A percentile compares a stretch with the other conserved stretches of the same genome.
Conservation (phyloP, 768 basidiomycete species). For the Lentinus tigrinus region DNA sequence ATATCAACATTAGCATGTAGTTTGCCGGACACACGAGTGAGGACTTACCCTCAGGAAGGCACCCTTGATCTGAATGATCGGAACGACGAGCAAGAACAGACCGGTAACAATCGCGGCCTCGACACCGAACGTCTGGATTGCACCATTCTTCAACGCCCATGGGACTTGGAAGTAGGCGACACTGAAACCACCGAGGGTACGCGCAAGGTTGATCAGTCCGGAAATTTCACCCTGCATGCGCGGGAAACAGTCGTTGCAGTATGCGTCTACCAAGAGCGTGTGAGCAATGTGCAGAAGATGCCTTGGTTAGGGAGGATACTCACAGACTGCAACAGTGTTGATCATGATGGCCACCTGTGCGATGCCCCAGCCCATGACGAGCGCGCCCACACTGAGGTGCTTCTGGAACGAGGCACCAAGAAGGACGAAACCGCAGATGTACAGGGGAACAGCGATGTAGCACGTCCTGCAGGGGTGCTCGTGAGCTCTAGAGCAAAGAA, state of each 20-base stretch:
- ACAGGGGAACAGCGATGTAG: conserved; percentile 59
- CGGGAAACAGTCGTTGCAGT: conserved; percentile 51
- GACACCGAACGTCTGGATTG: conserved; percentile 58
- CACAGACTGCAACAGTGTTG: conserved; percentile 61
- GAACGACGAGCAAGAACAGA: conserved; percentile 51
- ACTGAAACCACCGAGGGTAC: conserved; percentile 58
- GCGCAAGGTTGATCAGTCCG: conserved; percentile 55
- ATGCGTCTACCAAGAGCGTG: conserved; percentile 37
- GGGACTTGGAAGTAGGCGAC: conserved; percentile 69
- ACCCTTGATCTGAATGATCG: conserved; percentile 51
- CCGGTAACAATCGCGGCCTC: conserved; percentile 61
- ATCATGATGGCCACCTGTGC: conserved; percentile 56
- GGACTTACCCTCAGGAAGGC: conserved; percentile 42
- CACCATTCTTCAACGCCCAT: conserved; percentile 60
- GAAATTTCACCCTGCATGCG: conserved; percentile 56
- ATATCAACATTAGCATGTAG: too few relatives aligned
- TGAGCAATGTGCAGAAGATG: conserved; percentile 21
- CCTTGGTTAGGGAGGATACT: conserved; percentile 25
- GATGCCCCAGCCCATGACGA: conserved; percentile 70
- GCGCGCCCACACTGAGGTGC: conserved; percentile 47
- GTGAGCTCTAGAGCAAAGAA: too few relatives aligned
- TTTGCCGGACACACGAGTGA: background rate
- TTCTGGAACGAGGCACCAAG: conserved; percentile 57
- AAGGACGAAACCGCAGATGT: conserved; percentile 58
- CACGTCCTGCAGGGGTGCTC: conserved; percentile 44